Percentiles rank a stretch among this genome's conserved stretches.
These are phyloP conservation scores for Onygena corvina DNA, from an alignment of 2,329 filamentous ascomycete genomes.

Conservation along the genomic window DNA sequence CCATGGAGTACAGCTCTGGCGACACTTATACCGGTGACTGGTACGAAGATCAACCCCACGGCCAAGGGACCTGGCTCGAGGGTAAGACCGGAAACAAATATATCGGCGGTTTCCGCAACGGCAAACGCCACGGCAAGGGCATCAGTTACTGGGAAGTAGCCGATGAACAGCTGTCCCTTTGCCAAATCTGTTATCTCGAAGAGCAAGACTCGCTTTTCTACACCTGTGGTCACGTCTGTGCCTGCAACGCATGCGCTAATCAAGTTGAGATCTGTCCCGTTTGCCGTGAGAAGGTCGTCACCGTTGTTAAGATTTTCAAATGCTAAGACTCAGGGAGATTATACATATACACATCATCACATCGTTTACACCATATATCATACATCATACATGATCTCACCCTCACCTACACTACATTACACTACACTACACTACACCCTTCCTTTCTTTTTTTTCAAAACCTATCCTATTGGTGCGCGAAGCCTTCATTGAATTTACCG, in stretches of 20 bases:
- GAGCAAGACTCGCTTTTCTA: conserved; percentile 50
- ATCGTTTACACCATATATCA: background rate
- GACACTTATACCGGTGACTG: conserved; percentile 39
- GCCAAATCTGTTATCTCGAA: conserved; percentile 51
- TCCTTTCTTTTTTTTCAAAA: background rate
- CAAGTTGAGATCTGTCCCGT: conserved; percentile 50
- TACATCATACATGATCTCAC: conserved; percentile 4
- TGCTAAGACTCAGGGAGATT: no score
- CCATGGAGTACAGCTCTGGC: conserved; percentile 46
- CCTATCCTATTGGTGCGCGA: no score
- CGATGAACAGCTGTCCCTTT: conserved; percentile 48
- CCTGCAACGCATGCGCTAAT: conserved; percentile 48
- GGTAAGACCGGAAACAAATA: conserved; percentile 48
- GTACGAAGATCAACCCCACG: conserved; percentile 39
- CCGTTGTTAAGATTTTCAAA: conserved; percentile 46
- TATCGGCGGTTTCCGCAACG: conserved; percentile 48
- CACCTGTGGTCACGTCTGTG: conserved; percentile 52
- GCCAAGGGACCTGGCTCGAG: conserved; percentile 46
- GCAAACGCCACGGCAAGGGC: conserved; percentile 50
- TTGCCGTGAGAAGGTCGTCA: conserved; percentile 46
- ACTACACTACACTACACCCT: no score
- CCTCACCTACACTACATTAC: no score
- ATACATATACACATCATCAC: no score
- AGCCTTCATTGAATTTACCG: background rate
- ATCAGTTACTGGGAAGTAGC: conserved; percentile 51